Evolutionary conservation across 495 filamentous ascomycete species (phyloP), one percentile per base, ranked within the genome.

Genomic region (Extremus antarcticus): DNA sequence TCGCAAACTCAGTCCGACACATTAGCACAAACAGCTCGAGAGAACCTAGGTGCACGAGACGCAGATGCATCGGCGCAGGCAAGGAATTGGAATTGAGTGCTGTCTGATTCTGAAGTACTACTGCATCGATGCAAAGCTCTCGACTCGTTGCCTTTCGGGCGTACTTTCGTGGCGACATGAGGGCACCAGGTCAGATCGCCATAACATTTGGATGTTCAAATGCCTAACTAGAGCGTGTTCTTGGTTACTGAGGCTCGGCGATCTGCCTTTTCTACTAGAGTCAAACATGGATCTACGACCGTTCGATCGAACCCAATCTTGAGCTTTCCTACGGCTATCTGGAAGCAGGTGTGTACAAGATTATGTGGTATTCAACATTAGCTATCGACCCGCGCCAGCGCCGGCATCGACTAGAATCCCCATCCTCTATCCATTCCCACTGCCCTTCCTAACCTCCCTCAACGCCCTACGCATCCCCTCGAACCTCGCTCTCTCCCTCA

Each of bases 401-500:
- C 29, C 24, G 20, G 20, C 46, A 19, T 46, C 20, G 20, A 46
- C 43, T n/a, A 39, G 20, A 9, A 16, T 46, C 10, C 8, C 10
- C 19, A 22, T 48, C 46, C 25, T 10, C 8, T 17, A 48, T 24
- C 9, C 10, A 13, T 25, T 10, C 23, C 8, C 46, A 10, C 20
- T 10, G 9, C 10, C 46, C 23, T 58, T 59, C 61, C 43, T 52
- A 23, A 70, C 25, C 52, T 70, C 77, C 61, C 87, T 75, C 47
- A 89, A 58, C 19, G 87, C 87, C 68, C 91, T 79, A 71, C 77
- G 82, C 70, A 99, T 79, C 13, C 86, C 79, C 61, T 91, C 87
- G 51, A 94, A 73, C 55, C 88, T 76, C 66, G 87, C 83, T 57
- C 75, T 81, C 70, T 99, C 94, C 29, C 74, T 70, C 7, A 91